phyloP scores from a whole-genome alignment of 75 land plant species.

The Cupressus sempervirens region DNA sequence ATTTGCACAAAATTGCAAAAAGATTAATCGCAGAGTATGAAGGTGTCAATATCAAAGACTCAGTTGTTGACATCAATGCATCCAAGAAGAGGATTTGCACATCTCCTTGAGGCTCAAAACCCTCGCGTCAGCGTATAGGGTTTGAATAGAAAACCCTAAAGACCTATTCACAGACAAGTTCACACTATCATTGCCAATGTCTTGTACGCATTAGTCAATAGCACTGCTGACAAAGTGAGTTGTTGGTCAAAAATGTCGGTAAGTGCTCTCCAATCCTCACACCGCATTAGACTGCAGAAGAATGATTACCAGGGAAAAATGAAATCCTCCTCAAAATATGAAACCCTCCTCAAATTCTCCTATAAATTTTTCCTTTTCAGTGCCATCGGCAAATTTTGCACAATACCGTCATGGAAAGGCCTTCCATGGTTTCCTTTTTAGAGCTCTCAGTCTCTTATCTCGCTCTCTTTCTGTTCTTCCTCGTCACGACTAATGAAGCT shows the following conservation, averaged over 20 bases:
- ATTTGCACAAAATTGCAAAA: too few species aligned
- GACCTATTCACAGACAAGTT: neutral
- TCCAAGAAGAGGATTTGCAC: too few species aligned
- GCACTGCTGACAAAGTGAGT: neutral
- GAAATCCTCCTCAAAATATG: neutral
- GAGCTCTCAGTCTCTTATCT: neutral
- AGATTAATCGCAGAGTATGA: too few species aligned
- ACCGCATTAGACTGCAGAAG: neutral
- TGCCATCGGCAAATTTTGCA: neutral
- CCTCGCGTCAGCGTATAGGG: neutral
- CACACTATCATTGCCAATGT: neutral
- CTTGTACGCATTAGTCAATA: neutral
- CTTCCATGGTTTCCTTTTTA: neutral
- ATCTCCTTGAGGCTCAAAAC: neutral
- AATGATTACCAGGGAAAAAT: neutral
- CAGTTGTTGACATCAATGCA: too few species aligned
- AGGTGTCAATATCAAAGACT: too few species aligned
- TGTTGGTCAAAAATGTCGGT: neutral
- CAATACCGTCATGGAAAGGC: neutral
- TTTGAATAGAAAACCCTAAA: neutral
- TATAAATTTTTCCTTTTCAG: neutral
- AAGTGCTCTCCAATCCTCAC: neutral
- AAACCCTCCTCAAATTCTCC: neutral
- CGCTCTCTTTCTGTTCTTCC: neutral
- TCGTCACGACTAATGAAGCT: neutral